phyloP scores from a whole-genome alignment of 129 eudicot species.

The Saposhnikovia divaricata region DNA sequence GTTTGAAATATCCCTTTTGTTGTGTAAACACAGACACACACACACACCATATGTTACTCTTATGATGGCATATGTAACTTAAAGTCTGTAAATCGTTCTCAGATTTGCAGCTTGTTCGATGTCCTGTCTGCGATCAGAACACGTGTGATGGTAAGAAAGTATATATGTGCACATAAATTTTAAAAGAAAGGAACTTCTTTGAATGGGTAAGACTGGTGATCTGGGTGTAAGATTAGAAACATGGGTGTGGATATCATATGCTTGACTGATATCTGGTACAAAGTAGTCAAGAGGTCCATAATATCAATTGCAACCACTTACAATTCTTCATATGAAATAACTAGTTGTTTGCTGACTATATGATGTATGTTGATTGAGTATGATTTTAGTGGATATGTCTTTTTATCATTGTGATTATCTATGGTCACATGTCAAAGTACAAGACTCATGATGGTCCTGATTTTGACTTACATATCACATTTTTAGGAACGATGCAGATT shows the following conservation, averaged over 20 bases:
- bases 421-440: background rate
- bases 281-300: background rate
- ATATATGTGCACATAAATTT: background rate
- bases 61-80: constrained; percentile 13
- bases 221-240: background rate
- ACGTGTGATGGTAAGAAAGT: constrained; percentile 81
- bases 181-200: background rate
- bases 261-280: background rate
- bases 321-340: background rate
- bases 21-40: background rate
- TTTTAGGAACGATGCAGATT: constrained; percentile 84
- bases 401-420: background rate
- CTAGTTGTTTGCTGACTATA: background rate
- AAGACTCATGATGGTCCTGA: background rate
- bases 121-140: constrained; percentile 90
- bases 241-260: background rate
- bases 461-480: background rate
- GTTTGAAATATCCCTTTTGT: constrained; percentile 1
- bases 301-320: background rate
- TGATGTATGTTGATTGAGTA: background rate
- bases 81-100: constrained; percentile 21
- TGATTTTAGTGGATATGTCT: background rate
- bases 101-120: constrained; percentile 97
- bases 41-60: constrained; percentile 8
- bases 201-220: background rate